Base-by-base conservation (phyloP, 1,284 basidiomycete genomes). In the Malassezia caprae region DNA sequence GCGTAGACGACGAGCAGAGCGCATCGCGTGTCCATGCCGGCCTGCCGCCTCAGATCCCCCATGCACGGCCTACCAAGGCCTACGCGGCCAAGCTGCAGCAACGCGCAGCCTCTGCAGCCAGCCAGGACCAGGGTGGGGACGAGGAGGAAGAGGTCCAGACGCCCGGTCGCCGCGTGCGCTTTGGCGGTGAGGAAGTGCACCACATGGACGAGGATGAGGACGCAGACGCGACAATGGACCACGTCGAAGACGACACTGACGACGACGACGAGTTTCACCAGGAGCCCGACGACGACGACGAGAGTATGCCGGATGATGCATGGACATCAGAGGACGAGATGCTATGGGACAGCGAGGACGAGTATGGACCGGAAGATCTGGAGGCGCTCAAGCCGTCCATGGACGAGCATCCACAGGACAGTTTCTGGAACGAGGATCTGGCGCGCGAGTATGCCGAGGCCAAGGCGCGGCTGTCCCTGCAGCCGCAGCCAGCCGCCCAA, bases 21-120 rank as follows among this genome's bases (percentile, higher is more conserved):
- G 19, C 48, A 30, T 49, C 58, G 13, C 52, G 66, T 12, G 46
- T 53, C 37, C 47, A 51, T 21, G 54, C 62, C 50, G 69, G 68
- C 2, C 59, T 71, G n/a, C 58, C 61, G 7, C 64, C 69, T 2
- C 62, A 58, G 4, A 61, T 69, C 1, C 70, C 70, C 3, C 70
- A 73, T 43, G 70, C 70, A 6, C 44, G 70, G 13, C 70, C 70
- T 13, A 62, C 64, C n/a, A 73, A 73, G 47, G 69, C 70, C 26
- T 73, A 61, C 47, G 66, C 65, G 0, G 64, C 64, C 34, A 66
- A 65, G 46, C 61, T 73, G 41, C 59, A 42, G 48, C 57, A 51
- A 19, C 45, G 53, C 19, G 52, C 55, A 19, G 24, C 26, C 19
- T 27, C 6, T 2, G 26, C 32, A 8, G 28, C 15, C 13, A n/a